These are phyloP conservation scores for Vitis hybrid DNA, from an alignment of 177 flowering plant genomes.

Conservation along the genomic window DNA sequence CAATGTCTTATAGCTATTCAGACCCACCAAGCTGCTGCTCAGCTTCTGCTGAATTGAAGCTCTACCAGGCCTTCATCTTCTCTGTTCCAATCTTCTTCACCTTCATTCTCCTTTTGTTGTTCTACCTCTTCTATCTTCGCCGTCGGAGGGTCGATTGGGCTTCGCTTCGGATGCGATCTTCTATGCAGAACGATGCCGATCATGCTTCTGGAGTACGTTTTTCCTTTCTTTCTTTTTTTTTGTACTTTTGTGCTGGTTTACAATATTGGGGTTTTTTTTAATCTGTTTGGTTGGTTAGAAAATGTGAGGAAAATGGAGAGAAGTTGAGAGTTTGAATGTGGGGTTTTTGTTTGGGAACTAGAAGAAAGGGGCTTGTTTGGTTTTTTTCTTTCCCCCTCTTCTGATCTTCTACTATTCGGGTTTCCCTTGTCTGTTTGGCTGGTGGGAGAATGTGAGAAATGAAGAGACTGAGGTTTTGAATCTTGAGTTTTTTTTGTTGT, in stretches of 20 bases:
- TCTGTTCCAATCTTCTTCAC: conserved; percentile 72
- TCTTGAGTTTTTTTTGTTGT: too few relatives aligned
- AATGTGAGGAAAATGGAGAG: too few relatives aligned
- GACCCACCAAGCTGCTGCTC: conserved; percentile 5
- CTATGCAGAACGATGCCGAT: conserved; percentile 15
- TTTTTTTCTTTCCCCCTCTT: too few relatives aligned
- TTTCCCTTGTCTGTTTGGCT: too few relatives aligned
- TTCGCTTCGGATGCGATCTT: conserved; percentile 55
- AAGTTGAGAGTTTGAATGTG: too few relatives aligned
- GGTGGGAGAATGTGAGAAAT: too few relatives aligned
- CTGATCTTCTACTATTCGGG: too few relatives aligned
- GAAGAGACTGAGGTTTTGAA: too few relatives aligned
- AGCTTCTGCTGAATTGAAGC: conserved; percentile 49
- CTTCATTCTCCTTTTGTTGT: conserved; percentile 58
- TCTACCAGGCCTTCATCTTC: conserved; percentile 71
- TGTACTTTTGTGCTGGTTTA: neutral
- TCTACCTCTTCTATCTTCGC: conserved; percentile 77
- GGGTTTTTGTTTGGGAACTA: too few relatives aligned
- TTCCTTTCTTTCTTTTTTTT: neutral
- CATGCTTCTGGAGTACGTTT: conserved; percentile 33
- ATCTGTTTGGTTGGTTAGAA: too few relatives aligned
- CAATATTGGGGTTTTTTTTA: too few relatives aligned
- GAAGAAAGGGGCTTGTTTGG: too few relatives aligned
- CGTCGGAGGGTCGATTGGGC: conserved; percentile 63
- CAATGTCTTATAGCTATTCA: conserved; percentile 9